A percentile compares a stretch with the other conserved stretches of the same genome.
Evolutionary conservation across 345 rosid genomes (phyloP).

Genomic region (Citrus reticulata): DNA sequence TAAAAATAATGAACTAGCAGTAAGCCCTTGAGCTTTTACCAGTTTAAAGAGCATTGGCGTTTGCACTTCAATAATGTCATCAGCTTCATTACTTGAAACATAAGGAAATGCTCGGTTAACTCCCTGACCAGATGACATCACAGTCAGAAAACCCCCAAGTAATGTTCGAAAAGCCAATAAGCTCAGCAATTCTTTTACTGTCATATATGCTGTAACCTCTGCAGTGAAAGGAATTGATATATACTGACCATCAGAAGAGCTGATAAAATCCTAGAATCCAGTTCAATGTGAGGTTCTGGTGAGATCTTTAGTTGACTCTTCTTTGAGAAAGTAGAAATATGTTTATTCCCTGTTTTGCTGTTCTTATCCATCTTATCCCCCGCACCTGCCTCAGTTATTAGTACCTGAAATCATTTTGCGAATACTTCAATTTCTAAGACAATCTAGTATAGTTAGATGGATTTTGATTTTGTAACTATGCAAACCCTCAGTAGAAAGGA

Average conservation of each 20-base stretch:
- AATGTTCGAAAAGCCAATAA: neutral
- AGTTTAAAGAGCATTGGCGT: conserved; percentile 88
- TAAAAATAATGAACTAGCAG: conserved; percentile 1
- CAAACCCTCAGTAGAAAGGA: neutral
- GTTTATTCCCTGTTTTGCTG: conserved; percentile 23
- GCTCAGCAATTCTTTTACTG: neutral
- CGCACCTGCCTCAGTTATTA: conserved; percentile 54
- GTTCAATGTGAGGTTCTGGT: conserved; percentile 64
- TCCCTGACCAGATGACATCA: conserved; percentile 52
- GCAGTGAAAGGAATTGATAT: neutral
- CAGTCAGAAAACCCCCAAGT: conserved; percentile 1
- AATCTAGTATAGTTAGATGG: neutral
- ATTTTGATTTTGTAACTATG: neutral
- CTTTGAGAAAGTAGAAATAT: conserved; percentile 26
- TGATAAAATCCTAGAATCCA: conserved; percentile 92
- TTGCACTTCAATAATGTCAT: conserved; percentile 79
- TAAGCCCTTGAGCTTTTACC: conserved; percentile 39
- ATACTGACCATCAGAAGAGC: conserved; percentile 77
- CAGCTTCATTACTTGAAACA: conserved; percentile 82
- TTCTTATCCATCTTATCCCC: conserved; percentile 30
- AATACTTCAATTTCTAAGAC: conserved; percentile 12
- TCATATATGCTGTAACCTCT: neutral
- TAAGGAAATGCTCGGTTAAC: conserved; percentile 97
- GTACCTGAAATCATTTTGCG: conserved; percentile 45
- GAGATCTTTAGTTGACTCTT: conserved; percentile 33